Conservation (phyloP, 148 eudicot genomes). For the Silene uniflora region DNA sequence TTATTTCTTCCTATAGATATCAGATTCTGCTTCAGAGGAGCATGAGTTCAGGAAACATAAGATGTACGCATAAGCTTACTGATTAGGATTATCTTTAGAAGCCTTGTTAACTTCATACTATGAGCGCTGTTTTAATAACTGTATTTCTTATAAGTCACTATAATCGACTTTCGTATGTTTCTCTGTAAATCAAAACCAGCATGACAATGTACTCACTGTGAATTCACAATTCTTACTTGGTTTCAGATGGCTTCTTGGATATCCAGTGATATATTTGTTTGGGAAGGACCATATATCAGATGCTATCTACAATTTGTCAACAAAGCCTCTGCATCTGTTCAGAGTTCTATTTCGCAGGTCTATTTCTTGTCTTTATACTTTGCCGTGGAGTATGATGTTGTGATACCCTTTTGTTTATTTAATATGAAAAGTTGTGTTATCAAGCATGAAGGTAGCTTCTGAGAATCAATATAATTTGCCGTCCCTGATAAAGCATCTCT, state of each 20-base stretch:
- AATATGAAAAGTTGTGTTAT: too few relatives aligned
- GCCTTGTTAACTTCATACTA: too few relatives aligned
- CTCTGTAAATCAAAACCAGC: too few relatives aligned
- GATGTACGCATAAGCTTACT: too few relatives aligned
- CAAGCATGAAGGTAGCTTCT: background rate
- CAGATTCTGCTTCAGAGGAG: background rate
- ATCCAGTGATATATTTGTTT: conserved; percentile 83
- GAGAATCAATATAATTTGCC: background rate
- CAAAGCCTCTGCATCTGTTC: conserved; percentile 75
- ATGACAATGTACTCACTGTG: background rate
- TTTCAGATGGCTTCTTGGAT: conserved; percentile 96
- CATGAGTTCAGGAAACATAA: too few relatives aligned
- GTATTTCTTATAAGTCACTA: too few relatives aligned
- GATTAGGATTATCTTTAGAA: too few relatives aligned
- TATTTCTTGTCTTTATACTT: conserved; percentile 15
- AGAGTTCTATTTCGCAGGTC: conserved; percentile 66
- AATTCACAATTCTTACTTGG: conserved; percentile 18
- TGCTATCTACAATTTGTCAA: conserved; percentile 78
- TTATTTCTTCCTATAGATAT: background rate
- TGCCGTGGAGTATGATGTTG: background rate
- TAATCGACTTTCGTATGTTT: too few relatives aligned
- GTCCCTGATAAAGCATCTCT: too few relatives aligned
- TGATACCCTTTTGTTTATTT: background rate
- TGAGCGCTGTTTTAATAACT: too few relatives aligned
- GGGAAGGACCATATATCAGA: conserved; percentile 64